Conservation (phyloP, 108 stramenopile genomes). For the Phaeodactylum tricornutum region DNA sequence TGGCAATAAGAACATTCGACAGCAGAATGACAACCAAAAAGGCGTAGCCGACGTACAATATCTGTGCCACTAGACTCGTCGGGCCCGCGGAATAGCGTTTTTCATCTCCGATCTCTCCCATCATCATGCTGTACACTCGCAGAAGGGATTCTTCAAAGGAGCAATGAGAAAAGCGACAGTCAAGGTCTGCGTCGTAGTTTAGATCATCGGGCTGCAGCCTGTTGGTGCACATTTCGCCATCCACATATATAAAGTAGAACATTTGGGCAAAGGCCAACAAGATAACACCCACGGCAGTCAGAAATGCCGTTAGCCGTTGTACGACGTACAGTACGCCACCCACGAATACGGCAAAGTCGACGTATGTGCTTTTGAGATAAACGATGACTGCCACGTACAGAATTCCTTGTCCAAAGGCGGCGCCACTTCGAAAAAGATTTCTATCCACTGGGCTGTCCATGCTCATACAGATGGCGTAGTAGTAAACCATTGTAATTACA, state of each 20-base stretch:
- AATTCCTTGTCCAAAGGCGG: constrained; percentile 63
- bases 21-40: constrained; percentile 69
- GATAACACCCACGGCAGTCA: constrained; percentile 64
- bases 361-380: constrained; percentile 67
- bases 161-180: constrained; percentile 47
- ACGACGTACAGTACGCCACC: constrained; percentile 74
- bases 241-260: constrained; percentile 69
- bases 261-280: constrained; percentile 81
- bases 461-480: constrained; percentile 56
- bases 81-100: constrained; percentile 31
- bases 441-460: constrained; percentile 1
- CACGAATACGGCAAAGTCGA: constrained; percentile 82
- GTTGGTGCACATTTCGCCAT: constrained; percentile 26
- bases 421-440: constrained; percentile 50
- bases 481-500: constrained; percentile 60
- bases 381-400: constrained; percentile 72
- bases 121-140: constrained; percentile 77
- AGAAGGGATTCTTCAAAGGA: constrained; percentile 44
- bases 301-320: constrained; percentile 59
- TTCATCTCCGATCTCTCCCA: constrained; percentile 67
- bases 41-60: constrained; percentile 51
- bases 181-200: constrained; percentile 12
- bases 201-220: constrained; percentile 18
- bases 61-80: constrained; percentile 30
- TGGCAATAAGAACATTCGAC: constrained; percentile 72